phyloP scores from a whole-genome alignment of 2,329 filamentous ascomycete genomes.

The Fusarium duplospermum region DNA sequence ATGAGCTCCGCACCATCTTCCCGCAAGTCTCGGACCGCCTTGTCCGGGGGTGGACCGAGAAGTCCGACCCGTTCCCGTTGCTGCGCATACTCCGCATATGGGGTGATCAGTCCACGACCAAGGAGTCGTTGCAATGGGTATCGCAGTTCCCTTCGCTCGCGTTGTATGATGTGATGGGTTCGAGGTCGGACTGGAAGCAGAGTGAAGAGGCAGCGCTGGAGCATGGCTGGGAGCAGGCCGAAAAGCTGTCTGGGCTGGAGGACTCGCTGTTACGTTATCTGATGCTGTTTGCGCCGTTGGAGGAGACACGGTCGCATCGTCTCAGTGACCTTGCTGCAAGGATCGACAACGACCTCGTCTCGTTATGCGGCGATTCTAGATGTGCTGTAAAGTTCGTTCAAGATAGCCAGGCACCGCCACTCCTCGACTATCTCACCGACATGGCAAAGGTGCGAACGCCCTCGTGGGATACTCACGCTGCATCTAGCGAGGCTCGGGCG shows the following conservation, averaged over 20 bases:
- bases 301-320: constrained; percentile 38
- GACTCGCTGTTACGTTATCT: constrained; percentile 52
- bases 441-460: constrained; percentile 46
- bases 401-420: constrained; percentile 44
- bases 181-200: constrained; percentile 51
- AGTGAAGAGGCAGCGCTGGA: constrained; percentile 38
- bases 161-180: constrained; percentile 57
- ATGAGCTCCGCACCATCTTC: constrained; percentile 44
- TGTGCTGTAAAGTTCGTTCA: constrained; percentile 49
- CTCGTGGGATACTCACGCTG: constrained; percentile 47
- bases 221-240: constrained; percentile 51
- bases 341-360: constrained; percentile 51
- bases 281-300: constrained; percentile 48
- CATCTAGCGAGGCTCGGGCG: constrained; percentile 42
- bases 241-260: constrained; percentile 39
- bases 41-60: constrained; percentile 58
- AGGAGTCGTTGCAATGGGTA: constrained; percentile 55
- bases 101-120: constrained; percentile 54
- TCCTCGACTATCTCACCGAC: constrained; percentile 51
- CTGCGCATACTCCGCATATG: constrained; percentile 61
- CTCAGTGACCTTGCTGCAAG: constrained; percentile 46
- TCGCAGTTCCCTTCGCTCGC: constrained; percentile 57
- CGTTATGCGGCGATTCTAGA: constrained; percentile 48
- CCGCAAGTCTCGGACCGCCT: constrained; percentile 59
- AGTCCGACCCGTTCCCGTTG: constrained; percentile 56